Conservation (phyloP, 1,284 basidiomycete species). For the Garcileccinum viscosum region DNA sequence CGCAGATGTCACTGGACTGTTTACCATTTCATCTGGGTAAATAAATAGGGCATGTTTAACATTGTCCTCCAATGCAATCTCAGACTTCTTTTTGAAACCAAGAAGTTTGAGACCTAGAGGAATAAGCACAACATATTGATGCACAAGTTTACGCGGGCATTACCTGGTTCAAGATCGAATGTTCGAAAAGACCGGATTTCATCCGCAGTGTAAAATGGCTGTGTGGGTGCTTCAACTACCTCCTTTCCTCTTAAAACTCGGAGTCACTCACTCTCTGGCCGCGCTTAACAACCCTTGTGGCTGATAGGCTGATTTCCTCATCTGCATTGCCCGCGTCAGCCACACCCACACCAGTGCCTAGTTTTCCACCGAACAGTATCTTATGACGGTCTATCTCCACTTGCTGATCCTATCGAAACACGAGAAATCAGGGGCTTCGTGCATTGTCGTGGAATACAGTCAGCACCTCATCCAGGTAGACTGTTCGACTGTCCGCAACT, state of each 20-base stretch:
- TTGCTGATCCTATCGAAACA: slow-evolving; percentile 57
- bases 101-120: slow-evolving; percentile 80
- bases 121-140: background rate
- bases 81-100: slow-evolving; percentile 84
- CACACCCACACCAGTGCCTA: slow-evolving; percentile 52
- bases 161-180: slow-evolving; percentile 77
- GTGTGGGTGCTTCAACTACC: slow-evolving; percentile 38
- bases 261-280: slow-evolving; percentile 52
- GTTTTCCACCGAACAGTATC: slow-evolving; percentile 67
- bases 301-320: slow-evolving; percentile 29
- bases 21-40: slow-evolving; percentile 88
- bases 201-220: slow-evolving; percentile 87
- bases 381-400: slow-evolving; percentile 62
- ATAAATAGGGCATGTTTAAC: slow-evolving; percentile 92
- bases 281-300: slow-evolving; percentile 50
- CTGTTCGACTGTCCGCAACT: slow-evolving; percentile 71
- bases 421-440: slow-evolving; percentile 21
- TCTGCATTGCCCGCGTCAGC: slow-evolving; percentile 54
- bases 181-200: slow-evolving; percentile 85
- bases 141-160: slow-evolving; percentile 26
- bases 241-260: background rate
- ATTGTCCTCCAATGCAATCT: slow-evolving; percentile 86
- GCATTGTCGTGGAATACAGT: background rate
- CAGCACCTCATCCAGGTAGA: slow-evolving; percentile 79
- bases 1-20: slow-evolving; percentile 19